phyloP scores from a whole-genome alignment of 1,284 basidiomycete species.

The Cutaneotrichosporon arboriforme region DNA sequence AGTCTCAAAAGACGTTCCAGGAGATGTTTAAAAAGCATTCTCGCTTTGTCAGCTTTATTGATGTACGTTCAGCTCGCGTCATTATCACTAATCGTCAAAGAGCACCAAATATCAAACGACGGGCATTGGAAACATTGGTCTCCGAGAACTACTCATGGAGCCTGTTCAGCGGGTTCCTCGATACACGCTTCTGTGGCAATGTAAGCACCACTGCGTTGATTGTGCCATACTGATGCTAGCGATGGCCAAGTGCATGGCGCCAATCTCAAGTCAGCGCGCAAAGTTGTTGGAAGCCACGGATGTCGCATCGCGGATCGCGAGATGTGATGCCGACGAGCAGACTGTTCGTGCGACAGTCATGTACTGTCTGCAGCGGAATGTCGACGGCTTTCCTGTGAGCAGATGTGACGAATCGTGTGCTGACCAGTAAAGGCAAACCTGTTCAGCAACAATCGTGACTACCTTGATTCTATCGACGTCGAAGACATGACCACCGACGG shows the following conservation, averaged over 20 bases:
- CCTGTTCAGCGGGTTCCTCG: slow-evolving; percentile 98
- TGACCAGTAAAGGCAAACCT: slow-evolving; percentile 56
- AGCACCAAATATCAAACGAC: slow-evolving; percentile 81
- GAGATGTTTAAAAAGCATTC: slow-evolving; percentile 69
- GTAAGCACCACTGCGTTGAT: slow-evolving; percentile 28
- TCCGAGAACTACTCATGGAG: slow-evolving; percentile 94
- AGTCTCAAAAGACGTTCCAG: slow-evolving; percentile 84
- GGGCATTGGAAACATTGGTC: slow-evolving; percentile 75
- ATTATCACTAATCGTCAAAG: slow-evolving; percentile 47
- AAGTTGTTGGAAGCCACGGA: slow-evolving; percentile 81
- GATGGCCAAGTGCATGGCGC: slow-evolving; percentile 81
- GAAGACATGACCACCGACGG: slow-evolving; percentile 67
- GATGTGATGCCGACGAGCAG: slow-evolving; percentile 85
- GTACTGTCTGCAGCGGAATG: slow-evolving; percentile 75
- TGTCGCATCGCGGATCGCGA: slow-evolving; percentile 83
- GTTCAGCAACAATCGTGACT: slow-evolving; percentile 77
- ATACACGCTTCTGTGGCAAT: slow-evolving; percentile 88
- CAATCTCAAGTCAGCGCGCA: slow-evolving; percentile 67
- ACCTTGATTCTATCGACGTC: slow-evolving; percentile 90
- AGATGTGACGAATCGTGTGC: not conserved
- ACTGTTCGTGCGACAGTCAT: slow-evolving; percentile 84
- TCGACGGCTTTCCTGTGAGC: slow-evolving; percentile 78
- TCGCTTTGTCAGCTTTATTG: slow-evolving; percentile 74
- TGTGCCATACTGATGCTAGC: slow-evolving; percentile 35
- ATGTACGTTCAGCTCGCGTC: slow-evolving; percentile 56